Percentiles rank a stretch among this genome's conserved stretches.
phyloP scores from a whole-genome alignment of 495 filamentous ascomycete genomes.

The Lasiosphaeris hirsuta region DNA sequence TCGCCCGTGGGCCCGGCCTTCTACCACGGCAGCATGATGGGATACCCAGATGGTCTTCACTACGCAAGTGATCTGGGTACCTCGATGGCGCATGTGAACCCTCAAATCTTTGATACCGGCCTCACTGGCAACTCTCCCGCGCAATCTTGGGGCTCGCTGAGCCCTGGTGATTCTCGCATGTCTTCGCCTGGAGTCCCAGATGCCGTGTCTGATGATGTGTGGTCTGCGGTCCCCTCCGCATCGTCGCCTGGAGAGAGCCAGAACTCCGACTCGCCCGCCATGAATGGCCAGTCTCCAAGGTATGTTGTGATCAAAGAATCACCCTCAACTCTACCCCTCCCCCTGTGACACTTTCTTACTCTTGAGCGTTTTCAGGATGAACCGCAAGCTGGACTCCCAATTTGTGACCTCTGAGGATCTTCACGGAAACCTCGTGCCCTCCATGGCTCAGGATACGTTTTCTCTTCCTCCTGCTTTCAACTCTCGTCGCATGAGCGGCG shows the following conservation, averaged over 20 bases:
- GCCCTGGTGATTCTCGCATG: conserved; percentile 44
- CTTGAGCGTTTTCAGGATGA: conserved; percentile 23
- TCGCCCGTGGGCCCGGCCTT: conserved; percentile 35
- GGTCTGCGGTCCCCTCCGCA: conserved; percentile 40
- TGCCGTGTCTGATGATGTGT: conserved; percentile 43
- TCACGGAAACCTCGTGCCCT: conserved; percentile 34
- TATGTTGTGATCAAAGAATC: conserved; percentile 33
- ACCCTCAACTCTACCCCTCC: background rate
- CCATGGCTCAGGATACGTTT: conserved; percentile 42
- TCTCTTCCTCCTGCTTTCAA: conserved; percentile 41
- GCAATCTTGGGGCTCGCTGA: conserved; percentile 49
- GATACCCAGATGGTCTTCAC: conserved; percentile 41
- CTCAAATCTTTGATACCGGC: conserved; percentile 46
- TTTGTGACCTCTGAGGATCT: conserved; percentile 43
- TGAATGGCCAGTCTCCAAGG: conserved; percentile 48
- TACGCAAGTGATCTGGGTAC: conserved; percentile 37
- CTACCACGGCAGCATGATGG: conserved; percentile 35
- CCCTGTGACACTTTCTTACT: conserved; percentile 24
- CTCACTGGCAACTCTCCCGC: conserved; percentile 39
- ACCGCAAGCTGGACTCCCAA: conserved; percentile 28
- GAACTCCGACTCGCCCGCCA: conserved; percentile 42
- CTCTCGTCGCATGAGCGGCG: conserved; percentile 45
- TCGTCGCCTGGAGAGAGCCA: conserved; percentile 44
- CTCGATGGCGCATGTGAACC: conserved; percentile 40
- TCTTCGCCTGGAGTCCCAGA: conserved; percentile 48